Base-by-base conservation (phyloP, 257 asterid species). In the Capsicum baccatum region DNA sequence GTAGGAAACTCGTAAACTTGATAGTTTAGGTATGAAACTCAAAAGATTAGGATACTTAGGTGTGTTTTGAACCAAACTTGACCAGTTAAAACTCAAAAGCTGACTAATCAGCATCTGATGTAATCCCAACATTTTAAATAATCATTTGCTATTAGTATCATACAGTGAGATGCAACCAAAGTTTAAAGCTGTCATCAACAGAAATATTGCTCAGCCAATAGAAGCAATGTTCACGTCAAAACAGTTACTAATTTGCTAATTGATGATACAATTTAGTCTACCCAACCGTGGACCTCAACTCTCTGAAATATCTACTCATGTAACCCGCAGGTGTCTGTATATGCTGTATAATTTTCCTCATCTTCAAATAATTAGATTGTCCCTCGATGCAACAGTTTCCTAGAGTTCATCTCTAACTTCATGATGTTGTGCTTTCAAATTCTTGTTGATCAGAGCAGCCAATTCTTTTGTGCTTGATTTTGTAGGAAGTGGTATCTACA, bases 361-460 rank as follows among this genome's bases (percentile, higher is more conserved):
- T 56, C 81, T 58, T 87, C 37, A 44, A 60, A 16, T 12, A 55
- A 16, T 42, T 9, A 39, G 66, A 68, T 42, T 19, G n/a, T 8
- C 35, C 80, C 81, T 26, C 39, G n/a, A 42, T 6, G 19, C 44
- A 33, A 7, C 80, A 68, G 79, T 35, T 57, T 86, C 87, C 91
- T 91, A 95, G 17, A 97, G 93, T 85, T 95, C 98, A 87, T 97
- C 99, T 88, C 92, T 97, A 81, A 89, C 69, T 79, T 70, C 76
- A 12, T 82, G 74, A 71, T 86, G 92, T 69, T 89, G 89, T 81
- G 81, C 83, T 91, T 93, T 95, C 84, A 97, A 82, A 35, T 86
- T 85, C 68, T 88, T 91, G 96, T 97, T 95, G 90, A 94, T 92
- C 70, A 92, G 90, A 55, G 93, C 87, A 35, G 98, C 98, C 88